A percentile compares a stretch with the other conserved stretches of the same genome.
phyloP scores from a whole-genome alignment of 202 grass and related monocot genomes.

The Zoysia matrella region DNA sequence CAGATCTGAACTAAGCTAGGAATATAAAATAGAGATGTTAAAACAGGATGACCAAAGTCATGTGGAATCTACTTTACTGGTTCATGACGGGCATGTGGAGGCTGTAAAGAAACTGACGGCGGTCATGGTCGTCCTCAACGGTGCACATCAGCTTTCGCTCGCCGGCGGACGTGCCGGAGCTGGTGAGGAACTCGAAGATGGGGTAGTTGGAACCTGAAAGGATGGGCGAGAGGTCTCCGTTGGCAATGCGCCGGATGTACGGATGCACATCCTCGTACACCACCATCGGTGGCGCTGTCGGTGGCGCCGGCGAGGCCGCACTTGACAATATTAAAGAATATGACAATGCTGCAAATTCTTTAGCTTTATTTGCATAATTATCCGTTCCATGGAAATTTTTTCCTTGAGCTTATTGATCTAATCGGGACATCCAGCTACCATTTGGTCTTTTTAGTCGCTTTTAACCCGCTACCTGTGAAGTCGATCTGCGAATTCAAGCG shows the following conservation, averaged over 20 bases:
- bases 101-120: constrained; percentile 85
- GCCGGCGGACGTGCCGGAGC: constrained; percentile 85
- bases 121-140: constrained; percentile 71
- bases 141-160: constrained; percentile 83
- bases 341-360: too few relatives aligned
- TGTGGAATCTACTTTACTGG: constrained; percentile 47
- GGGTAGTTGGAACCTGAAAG: constrained; percentile 69
- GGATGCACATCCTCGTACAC: constrained; percentile 90
- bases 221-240: constrained; percentile 82
- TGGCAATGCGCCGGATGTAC: constrained; percentile 88
- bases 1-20: too few relatives aligned
- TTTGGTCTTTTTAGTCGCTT: too few relatives aligned
- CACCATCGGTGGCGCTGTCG: constrained; percentile 69
- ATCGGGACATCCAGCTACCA: background rate
- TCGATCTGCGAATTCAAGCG: too few relatives aligned
- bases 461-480: too few relatives aligned
- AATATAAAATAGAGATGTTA: background rate
- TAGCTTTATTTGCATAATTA: too few relatives aligned
- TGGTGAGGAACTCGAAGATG: constrained; percentile 81
- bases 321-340: too few relatives aligned
- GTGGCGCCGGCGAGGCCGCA: constrained; percentile 44
- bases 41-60: background rate
- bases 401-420: too few relatives aligned
- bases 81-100: constrained; percentile 92
- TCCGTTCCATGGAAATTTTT: too few relatives aligned